Evolutionary conservation across 345 rosid genomes (phyloP), one percentile per base, ranked within the genome.

Genomic region (Eucalyptus erythrocorys): DNA sequence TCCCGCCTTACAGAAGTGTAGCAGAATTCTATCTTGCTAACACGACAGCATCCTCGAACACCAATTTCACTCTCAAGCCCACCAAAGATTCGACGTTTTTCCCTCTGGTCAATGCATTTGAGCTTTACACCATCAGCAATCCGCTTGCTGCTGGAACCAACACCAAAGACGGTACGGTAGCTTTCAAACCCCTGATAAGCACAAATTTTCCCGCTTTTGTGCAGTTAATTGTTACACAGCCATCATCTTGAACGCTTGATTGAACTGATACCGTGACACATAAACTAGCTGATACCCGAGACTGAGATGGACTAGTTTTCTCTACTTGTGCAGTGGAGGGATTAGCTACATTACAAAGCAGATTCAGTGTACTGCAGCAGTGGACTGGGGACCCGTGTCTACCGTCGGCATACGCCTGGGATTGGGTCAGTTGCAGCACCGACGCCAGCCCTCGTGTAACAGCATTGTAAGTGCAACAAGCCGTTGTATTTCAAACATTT

Each of bases 351-450:
- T 34, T 91, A 53, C 87, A 57, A 37, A 84, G 85, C 24, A 48
- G 42, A 37, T 88, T 84, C 51, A 24, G 34, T 1, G 71, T 49
- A 37, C 61, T 91, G 8, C 81, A 42, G 40, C 71, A 10, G 34
- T 91, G 88, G 90, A 87, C 85, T 3, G 89, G 88, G 51, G 92
- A 89, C 27, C 91, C 89, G 2, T 91, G 91, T 85, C 91, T 71
- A 64, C 89, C 90, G 7, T 40, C 9, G 3, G 51, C 87, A 13
- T 89, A 80, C 43, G 16, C 89, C 1, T 89, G 93, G 91, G 90
- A 87, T 68, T 90, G 89, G 91, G 37, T 91, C 12, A 57, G 81
- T 30, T 87, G 90, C 27, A 47, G 68, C 71, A 27, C 87, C 2
- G 90, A 84, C 21, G 32, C 53, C 24, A 48, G 48, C 5, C 91